These are phyloP conservation scores for Capsella bursapastoris DNA, from an alignment of 345 rosid species.

Conservation along the genomic window DNA sequence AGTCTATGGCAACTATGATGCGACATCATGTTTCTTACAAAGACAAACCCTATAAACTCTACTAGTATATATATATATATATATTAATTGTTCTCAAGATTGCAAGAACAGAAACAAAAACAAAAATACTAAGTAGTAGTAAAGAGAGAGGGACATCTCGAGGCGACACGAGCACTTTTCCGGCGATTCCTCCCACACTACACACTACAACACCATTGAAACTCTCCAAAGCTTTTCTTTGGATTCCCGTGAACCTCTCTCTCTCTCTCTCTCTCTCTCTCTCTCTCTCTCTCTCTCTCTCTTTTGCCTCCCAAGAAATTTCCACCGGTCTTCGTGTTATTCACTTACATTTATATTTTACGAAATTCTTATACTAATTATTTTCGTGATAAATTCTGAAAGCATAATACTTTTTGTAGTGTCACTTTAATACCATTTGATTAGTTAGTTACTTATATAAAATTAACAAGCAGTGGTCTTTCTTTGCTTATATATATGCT, in stretches of 20 bases:
- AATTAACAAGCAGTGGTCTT: neutral
- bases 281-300: constrained; percentile 20
- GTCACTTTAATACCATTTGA: neutral
- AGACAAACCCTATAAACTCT: constrained; percentile 38
- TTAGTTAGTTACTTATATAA: neutral
- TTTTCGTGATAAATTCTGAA: neutral
- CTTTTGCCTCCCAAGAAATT: constrained; percentile 32
- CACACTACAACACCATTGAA: constrained; percentile 50
- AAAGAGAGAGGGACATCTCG: constrained; percentile 49
- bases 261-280: constrained; percentile 16
- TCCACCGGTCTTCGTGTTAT: constrained; percentile 41
- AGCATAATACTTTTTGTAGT: neutral
- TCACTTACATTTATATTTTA: constrained; percentile 5
- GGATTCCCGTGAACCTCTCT: constrained; percentile 53
- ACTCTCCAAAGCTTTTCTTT: constrained; percentile 57
- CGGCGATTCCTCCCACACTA: constrained; percentile 84
- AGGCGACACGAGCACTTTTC: constrained; percentile 99
- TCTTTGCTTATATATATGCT: neutral
- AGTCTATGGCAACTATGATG: constrained; percentile 28
- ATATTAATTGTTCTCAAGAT: constrained; percentile 5
- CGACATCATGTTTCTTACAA: constrained; percentile 39
- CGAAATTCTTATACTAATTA: neutral
- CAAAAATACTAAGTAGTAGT: neutral
- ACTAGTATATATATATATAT: too few relatives aligned
- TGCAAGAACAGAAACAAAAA: constrained; percentile 21